Conservation (phyloP, 768 basidiomycete genomes). For the Suillus tomentosus region DNA sequence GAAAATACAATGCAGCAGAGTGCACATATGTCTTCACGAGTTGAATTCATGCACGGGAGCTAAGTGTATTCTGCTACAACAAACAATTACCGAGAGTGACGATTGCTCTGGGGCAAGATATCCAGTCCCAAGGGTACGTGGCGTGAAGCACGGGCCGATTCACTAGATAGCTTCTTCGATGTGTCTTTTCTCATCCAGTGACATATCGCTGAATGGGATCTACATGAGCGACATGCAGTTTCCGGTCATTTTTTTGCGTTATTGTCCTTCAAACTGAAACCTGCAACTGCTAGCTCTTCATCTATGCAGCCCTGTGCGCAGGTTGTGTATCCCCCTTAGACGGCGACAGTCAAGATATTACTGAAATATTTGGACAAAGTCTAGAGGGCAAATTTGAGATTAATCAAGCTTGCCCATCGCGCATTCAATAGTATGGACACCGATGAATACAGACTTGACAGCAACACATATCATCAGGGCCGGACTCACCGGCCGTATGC, state of each 20-base stretch:
- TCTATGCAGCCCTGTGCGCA: too few species aligned
- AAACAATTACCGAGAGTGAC: background rate
- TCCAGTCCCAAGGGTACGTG: background rate
- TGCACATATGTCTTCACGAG: background rate
- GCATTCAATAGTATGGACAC: background rate
- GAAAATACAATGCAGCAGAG: background rate
- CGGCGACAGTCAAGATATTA: background rate
- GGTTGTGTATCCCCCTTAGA: background rate
- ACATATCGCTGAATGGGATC: background rate
- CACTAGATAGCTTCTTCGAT: background rate
- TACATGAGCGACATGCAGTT: background rate
- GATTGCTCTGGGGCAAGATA: background rate
- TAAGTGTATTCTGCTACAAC: background rate
- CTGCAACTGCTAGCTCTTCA: background rate
- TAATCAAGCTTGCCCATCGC: background rate
- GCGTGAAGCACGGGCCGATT: background rate
- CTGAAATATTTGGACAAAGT: background rate
- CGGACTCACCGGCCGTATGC: background rate
- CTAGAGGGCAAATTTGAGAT: background rate
- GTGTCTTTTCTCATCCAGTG: background rate
- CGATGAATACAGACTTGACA: background rate
- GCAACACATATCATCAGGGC: background rate
- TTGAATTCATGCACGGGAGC: background rate
- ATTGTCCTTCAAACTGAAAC: background rate
- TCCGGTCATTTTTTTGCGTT: too few species aligned